Evolutionary conservation across 2,329 filamentous ascomycete genomes (phyloP).

Genomic region (Clathrospora elynae): DNA sequence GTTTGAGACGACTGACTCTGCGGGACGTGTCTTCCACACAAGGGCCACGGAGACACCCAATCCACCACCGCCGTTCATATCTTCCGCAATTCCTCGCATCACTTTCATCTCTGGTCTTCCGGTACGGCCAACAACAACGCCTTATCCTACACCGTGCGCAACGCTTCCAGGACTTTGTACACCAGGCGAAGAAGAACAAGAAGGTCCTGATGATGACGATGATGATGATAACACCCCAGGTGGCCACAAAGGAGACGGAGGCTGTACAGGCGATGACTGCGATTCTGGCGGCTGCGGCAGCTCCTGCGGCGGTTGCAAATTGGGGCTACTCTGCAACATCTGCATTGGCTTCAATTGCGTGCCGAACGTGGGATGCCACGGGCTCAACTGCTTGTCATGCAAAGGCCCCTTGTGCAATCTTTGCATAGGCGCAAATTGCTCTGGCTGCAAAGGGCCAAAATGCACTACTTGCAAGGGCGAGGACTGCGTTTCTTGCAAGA

Average conservation of each 20-base stretch:
- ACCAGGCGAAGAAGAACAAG: slow-evolving; percentile 4
- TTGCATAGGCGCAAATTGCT: slow-evolving; percentile 3
- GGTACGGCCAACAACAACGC: slow-evolving; percentile 5
- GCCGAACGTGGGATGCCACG: background rate
- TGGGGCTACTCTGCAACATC: slow-evolving; percentile 6
- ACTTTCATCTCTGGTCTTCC: background rate
- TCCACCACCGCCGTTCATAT: slow-evolving; percentile 3
- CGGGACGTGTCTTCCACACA: slow-evolving; percentile 5
- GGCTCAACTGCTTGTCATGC: slow-evolving; percentile 5
- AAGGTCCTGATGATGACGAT: background rate
- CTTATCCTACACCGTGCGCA: slow-evolving; percentile 2
- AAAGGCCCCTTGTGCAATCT: slow-evolving; percentile 7
- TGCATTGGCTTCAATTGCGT: slow-evolving; percentile 7
- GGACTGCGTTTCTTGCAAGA: slow-evolving; percentile 8
- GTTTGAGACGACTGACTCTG: slow-evolving; percentile 2
- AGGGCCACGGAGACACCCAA: slow-evolving; percentile 3
- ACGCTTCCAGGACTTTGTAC: background rate
- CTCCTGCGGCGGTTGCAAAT: slow-evolving; percentile 9
- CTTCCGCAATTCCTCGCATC: slow-evolving; percentile 3
- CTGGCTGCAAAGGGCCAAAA: background rate
- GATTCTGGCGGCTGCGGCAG: slow-evolving; percentile 6
- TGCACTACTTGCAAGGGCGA: slow-evolving; percentile 1
- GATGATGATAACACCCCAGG: background rate
- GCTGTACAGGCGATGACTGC: slow-evolving; percentile 5
- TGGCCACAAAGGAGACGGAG: background rate